Evolutionary conservation across 768 basidiomycete species (phyloP), one percentile per base, ranked within the genome.

Genomic region (Naganishia kalamii): DNA sequence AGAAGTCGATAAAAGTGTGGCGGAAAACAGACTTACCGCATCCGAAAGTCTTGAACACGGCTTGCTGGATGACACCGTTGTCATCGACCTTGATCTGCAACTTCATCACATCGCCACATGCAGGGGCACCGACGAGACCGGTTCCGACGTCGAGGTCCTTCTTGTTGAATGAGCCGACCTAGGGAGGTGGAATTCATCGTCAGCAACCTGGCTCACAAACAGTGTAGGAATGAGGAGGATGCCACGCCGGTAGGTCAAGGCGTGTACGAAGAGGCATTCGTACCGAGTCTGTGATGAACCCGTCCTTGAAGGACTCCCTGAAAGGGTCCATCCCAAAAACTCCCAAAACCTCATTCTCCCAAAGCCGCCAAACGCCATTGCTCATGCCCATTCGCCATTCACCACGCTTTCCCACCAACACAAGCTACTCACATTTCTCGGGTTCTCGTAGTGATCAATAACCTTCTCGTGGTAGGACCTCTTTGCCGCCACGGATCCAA

Each of bases 1-100:
- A 50, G 49, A 50, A 50, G 8, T 27, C 23, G 30, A 6, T 17
- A 50, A 29, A 30, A 3, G 25, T 8, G 27, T 30, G 41, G 76
- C 77, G 69, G 91, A 93, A 60, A 19, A n/a, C 19, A 21, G 15
- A 52, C 51, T 52, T 52, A 52, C 96, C 96, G 78, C 96, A 98
- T 2, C 96, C 94, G 79, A 99, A 98, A 0, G 96, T 98, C 83
- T 98, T 99, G 84, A 98, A 98, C 81, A 94, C 96, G 80, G 97
- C 96, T 76, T 99, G 96, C 51, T 88, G 89, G 74, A 99, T 99
- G 79, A 97, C 51, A 12, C 74, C 76, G 66, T 89, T 83, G 66
- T 94, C 92, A 78, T 94, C 87, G 64, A 99, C 96, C 71, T 91
- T 88, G 75, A 99, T 99, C 80, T 98, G 94, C 12, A 99, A 86